Evolutionary conservation across 2,329 filamentous ascomycete species (phyloP), one percentile per base, ranked within the genome.

Genomic region (Tetracladium maxilliforme): DNA sequence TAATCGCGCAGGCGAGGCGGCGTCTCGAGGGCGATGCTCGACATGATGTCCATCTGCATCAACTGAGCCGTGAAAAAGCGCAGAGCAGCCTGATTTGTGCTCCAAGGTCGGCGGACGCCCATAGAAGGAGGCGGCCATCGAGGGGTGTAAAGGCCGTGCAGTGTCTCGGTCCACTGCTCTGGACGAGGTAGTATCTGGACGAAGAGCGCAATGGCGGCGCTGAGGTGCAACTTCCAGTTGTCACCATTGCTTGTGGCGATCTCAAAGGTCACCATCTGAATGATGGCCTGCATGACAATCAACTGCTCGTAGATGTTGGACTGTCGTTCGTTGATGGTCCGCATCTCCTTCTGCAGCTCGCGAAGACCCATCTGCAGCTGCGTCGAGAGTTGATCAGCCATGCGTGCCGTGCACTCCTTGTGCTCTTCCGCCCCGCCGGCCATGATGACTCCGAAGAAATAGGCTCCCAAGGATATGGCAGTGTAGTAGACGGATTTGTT

Each of bases 401-500:
- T 38, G 53, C 48, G 10, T 41, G 38, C 23, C 25, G 21, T 30
- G 35, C 39, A 56, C 10, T 38, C 45, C 30, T 45, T 45, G 32
- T 51, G 42, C 16, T 41, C 39, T 27, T 39, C 40, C 10, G 41
- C 41, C 9, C 38, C 40, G 26, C 38, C 44, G 29, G 46, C 45
- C 28, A 59, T 44, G 17, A 58, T 43, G 17, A 64, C 47, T 33
- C 55, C 56, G 37, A 66, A 62, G 42, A 70, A 71, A 43, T 68
- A 71, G 2, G 62, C 58, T 2, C 61, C 59, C 13, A 73, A 52
- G 14, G 64, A 62, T 11, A 72, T 49, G 23, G 59, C 56, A 3
- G 63, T 61, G 41, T 72, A 64, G 42, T 63, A 70, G 12, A 72
- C 51, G 2, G 64, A 54, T 32, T 61, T 64, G 43, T 68, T 71